Evolutionary conservation across 1,284 basidiomycete genomes (phyloP), one percentile per base, ranked within the genome.

Genomic region (Boletus semigastroideus): DNA sequence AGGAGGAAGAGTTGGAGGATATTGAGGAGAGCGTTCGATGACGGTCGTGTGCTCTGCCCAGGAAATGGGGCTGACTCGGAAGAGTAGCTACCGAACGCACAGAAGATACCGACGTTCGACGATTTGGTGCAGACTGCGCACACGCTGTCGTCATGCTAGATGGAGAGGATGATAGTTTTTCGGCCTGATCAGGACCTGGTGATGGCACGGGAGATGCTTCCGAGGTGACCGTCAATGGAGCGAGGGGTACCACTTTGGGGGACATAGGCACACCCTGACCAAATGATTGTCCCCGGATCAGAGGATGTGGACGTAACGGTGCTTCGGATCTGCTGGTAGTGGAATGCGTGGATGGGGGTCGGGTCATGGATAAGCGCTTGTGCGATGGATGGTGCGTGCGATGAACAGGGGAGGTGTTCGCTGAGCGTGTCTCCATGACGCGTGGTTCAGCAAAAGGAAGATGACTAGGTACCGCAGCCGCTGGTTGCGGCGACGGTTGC

Each of bases 201-300:
- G 77, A 72, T 3, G 72, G 58, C 16, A 72, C 69, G 52, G 72
- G 72, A 12, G 77, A 77, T 36, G 76, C 70, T 55, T 83, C 79
- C 7, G 79, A 73, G 10, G 79, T 79, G 37, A 83, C 78, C 1
- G 83, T 80, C 42, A 87, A 70, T 28, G 86, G 84, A n/a, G 81
- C 75, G 17, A 87, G 74, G 36, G 83, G 79, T 2, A 76, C 67
- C 31, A 82, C 78, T 64, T 80, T 83, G 50, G 75, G 53, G 45
- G 62, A 62, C 67, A 57, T 57, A 2, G 68, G 55, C 20, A 57
- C 41, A 37, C 57, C 50, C 50, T 77, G 75, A 11, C 82, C 80
- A 53, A 78, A 81, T 0, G 87, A 87, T 57, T 83, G 77, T 10
- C 85, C 86, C 49, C 87, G 83, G 56, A 90, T 87, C 46, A 90